Conservation (phyloP, 176 grass and related monocot genomes). For the Tillandsia leiboldiana region DNA sequence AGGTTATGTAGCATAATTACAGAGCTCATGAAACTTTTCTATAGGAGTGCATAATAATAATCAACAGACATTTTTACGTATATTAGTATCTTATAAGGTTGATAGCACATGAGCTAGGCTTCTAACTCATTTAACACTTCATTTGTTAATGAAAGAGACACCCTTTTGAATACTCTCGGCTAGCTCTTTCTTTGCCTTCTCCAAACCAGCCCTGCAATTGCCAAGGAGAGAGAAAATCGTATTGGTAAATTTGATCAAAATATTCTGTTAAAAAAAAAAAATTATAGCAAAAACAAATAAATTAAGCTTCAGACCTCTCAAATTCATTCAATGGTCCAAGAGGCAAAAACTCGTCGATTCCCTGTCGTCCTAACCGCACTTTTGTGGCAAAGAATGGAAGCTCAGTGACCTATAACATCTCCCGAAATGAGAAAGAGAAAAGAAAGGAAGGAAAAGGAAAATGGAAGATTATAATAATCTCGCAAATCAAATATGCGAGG, state of each 20-base stretch:
- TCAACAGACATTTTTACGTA: too few species aligned
- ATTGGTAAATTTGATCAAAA: neutral
- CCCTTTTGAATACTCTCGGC: constrained; percentile 71
- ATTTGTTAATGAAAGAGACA: constrained; percentile 61
- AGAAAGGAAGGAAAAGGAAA: constrained; percentile 5
- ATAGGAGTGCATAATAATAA: neutral
- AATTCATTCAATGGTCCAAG: constrained; percentile 71
- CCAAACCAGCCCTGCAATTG: constrained; percentile 46
- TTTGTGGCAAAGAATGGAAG: constrained; percentile 80
- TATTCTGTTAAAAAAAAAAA: neutral
- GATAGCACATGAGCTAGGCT: neutral
- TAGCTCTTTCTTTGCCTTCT: constrained; percentile 80
- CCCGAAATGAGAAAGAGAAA: constrained; percentile 15
- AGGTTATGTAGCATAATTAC: neutral
- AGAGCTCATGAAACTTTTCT: neutral
- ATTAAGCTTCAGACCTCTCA: constrained; percentile 40
- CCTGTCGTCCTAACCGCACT: constrained; percentile 50
- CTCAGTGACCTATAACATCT: constrained; percentile 56
- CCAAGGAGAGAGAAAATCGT: neutral
- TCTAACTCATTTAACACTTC: neutral
- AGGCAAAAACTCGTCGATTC: constrained; percentile 65
- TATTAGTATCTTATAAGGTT: neutral
- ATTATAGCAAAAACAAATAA: neutral
- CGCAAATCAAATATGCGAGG: neutral
- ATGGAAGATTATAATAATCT: constrained; percentile 4